Evolutionary conservation across 305 asterid species (phyloP), one percentile per base, ranked within the genome.

Genomic region (Fraxinus albicans): DNA sequence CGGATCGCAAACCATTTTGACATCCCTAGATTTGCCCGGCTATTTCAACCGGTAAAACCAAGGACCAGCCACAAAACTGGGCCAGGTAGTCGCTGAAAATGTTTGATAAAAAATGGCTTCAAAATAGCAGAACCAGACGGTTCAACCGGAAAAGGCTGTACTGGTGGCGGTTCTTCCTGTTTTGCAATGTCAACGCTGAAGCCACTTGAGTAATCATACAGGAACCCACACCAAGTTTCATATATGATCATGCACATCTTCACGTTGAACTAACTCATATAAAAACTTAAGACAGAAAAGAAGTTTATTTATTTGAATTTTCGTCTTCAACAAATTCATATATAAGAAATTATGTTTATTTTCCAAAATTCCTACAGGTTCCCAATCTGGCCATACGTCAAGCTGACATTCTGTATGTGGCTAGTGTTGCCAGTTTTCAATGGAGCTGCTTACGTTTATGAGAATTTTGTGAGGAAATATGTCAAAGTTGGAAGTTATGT

Each of bases 301-400:
- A n/a, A 55, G 25, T 55, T 55, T 55, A 55, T 55, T 55, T 55
- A 50, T 55, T 55, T n/a, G n/a, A 55, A n/a, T 55, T 55, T n/a
- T 55, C 3, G 9, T 6, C 65, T 6, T 55, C 65, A 55, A 55
- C 86, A 63, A 63, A 21, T 50, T 50, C 19, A 50, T 50, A 15
- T 25, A 25, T 23, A 65, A 10, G 33, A 65, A 23, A 65, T 65
- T 3, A 13, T 8, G 73, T 65, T 23, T 23, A 65, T 65, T 65
- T 65, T 25, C 6, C 73, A 63, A 63, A 23, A 8, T 63, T 63
- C 15, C 34, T 8, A 23, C 33, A 94, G 99, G 98, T 86, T 96
- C 47, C 98, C 99, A 23, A 88, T 96, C 79, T 96, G 98, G 99
- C 85, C 98, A 19, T 93, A 91, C 88, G 47, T 88, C 42, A 77